These are phyloP conservation scores for Coniosporium tulheliwenetii DNA, from an alignment of 2,329 filamentous ascomycete species.

Conservation along the genomic window DNA sequence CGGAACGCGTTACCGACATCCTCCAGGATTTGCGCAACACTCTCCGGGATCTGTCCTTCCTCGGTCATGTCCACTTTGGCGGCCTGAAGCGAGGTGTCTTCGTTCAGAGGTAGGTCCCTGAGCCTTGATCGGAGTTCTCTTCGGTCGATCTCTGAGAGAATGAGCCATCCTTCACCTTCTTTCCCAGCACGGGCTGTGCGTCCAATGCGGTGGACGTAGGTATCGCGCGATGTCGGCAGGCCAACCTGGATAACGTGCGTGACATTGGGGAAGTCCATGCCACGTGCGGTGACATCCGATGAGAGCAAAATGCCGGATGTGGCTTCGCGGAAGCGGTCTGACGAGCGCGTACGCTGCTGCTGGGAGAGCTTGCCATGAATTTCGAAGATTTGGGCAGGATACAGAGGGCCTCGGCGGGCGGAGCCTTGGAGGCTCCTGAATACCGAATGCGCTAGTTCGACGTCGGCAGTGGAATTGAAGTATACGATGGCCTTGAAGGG, in stretches of 20 bases:
- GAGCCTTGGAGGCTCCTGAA: slow-evolving; percentile 35
- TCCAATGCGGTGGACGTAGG: slow-evolving; percentile 36
- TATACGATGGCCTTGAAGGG: slow-evolving; percentile 97
- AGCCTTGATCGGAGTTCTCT: slow-evolving; percentile 34
- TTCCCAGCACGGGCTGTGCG: slow-evolving; percentile 51
- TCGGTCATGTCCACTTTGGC: slow-evolving; percentile 32
- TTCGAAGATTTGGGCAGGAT: slow-evolving; percentile 30
- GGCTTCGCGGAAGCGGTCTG: slow-evolving; percentile 56
- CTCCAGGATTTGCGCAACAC: slow-evolving; percentile 28
- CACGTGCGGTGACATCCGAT: slow-evolving; percentile 34
- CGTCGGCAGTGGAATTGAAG: slow-evolving; percentile 63
- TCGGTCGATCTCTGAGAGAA: slow-evolving; percentile 43
- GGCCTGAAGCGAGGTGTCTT: slow-evolving; percentile 34
- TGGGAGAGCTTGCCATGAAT: slow-evolving; percentile 76
- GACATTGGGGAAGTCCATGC: slow-evolving; percentile 38
- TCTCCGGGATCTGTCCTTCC: slow-evolving; percentile 22
- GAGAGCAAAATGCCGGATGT: slow-evolving; percentile 37
- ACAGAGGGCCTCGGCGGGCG: slow-evolving; percentile 12
- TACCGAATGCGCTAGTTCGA: slow-evolving; percentile 46
- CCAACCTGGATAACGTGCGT: slow-evolving; percentile 37
- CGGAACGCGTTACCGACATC: slow-evolving; percentile 28
- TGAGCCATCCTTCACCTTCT: slow-evolving; percentile 53
- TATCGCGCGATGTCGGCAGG: slow-evolving; percentile 26
- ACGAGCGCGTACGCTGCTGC: slow-evolving; percentile 47
- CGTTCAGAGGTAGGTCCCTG: slow-evolving; percentile 43